Conservation (phyloP, 805 yeast species). For the Hermanozyma aechmeae region DNA sequence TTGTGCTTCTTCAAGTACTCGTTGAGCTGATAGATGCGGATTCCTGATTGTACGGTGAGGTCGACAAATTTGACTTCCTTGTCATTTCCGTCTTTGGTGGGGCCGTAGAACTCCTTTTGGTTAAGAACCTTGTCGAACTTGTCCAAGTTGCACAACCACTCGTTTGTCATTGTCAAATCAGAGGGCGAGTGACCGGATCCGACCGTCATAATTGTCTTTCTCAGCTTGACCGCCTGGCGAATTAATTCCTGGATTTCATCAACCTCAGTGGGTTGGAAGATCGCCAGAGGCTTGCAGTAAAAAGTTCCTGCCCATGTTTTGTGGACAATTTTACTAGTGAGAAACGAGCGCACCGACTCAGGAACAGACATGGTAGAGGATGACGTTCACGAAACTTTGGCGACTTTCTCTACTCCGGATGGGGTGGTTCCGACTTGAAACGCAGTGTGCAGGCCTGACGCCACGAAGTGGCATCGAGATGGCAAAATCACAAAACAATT, state of each 20-base stretch:
- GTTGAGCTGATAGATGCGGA: conserved; percentile 68
- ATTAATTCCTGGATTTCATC: conserved; percentile 67
- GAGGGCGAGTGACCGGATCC: conserved; percentile 97
- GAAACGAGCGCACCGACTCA: conserved; percentile 19
- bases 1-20: conserved; percentile 52
- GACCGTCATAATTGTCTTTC: conserved; percentile 68
- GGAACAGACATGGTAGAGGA: conserved; percentile 30
- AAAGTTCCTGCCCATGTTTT: conserved; percentile 91
- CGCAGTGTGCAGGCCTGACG: too few species aligned
- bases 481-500: too few species aligned
- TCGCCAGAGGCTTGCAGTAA: conserved; percentile 62
- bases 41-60: conserved; percentile 91
- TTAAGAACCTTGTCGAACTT: conserved; percentile 49
- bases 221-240: conserved; percentile 46
- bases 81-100: conserved; percentile 11
- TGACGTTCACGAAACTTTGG: too few species aligned
- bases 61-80: conserved; percentile 62
- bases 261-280: conserved; percentile 64
- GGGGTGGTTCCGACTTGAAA: too few species aligned
- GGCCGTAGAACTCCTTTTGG: conserved; percentile 38
- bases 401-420: too few species aligned
- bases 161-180: conserved; percentile 76
- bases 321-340: conserved; percentile 39
- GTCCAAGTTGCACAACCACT: conserved; percentile 86
- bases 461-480: too few species aligned